phyloP scores from a whole-genome alignment of 2,329 filamentous ascomycete genomes.

The Sclerotinia spermophila region DNA sequence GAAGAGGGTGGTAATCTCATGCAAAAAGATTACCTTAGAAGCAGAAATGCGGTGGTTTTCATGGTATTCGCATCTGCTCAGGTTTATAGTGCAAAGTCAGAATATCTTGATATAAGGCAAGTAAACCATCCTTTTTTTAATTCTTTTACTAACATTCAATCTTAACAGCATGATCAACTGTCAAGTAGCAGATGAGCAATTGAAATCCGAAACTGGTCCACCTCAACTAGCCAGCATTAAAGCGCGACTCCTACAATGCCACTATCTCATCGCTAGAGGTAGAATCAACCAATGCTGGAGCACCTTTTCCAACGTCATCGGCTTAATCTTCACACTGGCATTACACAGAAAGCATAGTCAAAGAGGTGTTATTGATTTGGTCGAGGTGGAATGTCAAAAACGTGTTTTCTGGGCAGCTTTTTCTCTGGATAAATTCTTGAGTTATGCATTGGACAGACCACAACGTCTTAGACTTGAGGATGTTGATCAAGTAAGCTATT shows the following conservation, averaged over 20 bases:
- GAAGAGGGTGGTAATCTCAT: conserved; percentile 42
- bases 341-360: conserved; percentile 30
- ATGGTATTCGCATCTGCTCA: conserved; percentile 50
- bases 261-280: conserved; percentile 36
- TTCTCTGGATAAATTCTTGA: conserved; percentile 58
- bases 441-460: neutral
- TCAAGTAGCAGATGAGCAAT: conserved; percentile 33
- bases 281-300: conserved; percentile 39
- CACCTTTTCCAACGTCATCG: conserved; percentile 35
- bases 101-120: neutral
- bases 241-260: conserved; percentile 40
- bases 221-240: conserved; percentile 39
- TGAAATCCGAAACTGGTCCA: conserved; percentile 36
- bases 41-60: conserved; percentile 42
- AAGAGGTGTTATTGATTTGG: conserved; percentile 34
- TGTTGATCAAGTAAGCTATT: conserved; percentile 5
- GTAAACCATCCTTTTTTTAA: neutral
- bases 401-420: conserved; percentile 63
- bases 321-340: conserved; percentile 36
- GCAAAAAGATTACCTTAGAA: conserved; percentile 39
- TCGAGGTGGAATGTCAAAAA: conserved; percentile 48
- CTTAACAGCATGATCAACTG: conserved; percentile 27
- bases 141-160: conserved; percentile 18
- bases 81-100: conserved; percentile 35
- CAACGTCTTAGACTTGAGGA: neutral